These are phyloP conservation scores for Puccinellia tenuiflora DNA, from an alignment of 176 grass and related monocot genomes.

Conservation along the genomic window DNA sequence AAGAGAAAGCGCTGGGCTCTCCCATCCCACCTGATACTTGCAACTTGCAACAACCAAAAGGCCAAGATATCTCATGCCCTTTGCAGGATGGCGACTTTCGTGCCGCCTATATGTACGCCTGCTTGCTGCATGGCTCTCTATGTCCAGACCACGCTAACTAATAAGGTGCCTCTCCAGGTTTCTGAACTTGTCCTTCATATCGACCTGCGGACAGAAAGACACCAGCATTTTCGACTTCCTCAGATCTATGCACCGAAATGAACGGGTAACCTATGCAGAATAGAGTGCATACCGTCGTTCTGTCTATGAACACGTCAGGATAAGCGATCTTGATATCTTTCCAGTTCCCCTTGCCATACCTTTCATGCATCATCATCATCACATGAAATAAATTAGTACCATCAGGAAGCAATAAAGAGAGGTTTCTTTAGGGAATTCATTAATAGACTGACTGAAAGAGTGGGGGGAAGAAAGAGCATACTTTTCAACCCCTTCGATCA, in stretches of 20 bases:
- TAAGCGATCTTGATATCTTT: slow-evolving; percentile 49
- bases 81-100: not conserved
- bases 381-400: not conserved
- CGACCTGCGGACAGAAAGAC: slow-evolving; percentile 18
- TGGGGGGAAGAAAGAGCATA: not conserved
- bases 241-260: not conserved
- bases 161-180: slow-evolving; percentile 17
- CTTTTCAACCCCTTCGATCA: slow-evolving; percentile 39
- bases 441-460: not conserved
- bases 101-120: not conserved
- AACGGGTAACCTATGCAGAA: not conserved
- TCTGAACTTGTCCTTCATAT: slow-evolving; percentile 52
- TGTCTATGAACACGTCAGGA: slow-evolving; percentile 27
- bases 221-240: not conserved
- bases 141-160: not conserved
- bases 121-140: not conserved
- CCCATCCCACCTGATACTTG: not conserved
- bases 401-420: not conserved
- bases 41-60: not conserved
- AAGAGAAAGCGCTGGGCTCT: not conserved
- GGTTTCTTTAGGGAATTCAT: not conserved
- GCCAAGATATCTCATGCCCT: not conserved
- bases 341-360: slow-evolving; percentile 42
- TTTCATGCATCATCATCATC: not conserved
- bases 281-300: slow-evolving; percentile 27